Base-by-base conservation (phyloP, 371 early-diverging fungal genomes). In the Mortierella sp. region DNA sequence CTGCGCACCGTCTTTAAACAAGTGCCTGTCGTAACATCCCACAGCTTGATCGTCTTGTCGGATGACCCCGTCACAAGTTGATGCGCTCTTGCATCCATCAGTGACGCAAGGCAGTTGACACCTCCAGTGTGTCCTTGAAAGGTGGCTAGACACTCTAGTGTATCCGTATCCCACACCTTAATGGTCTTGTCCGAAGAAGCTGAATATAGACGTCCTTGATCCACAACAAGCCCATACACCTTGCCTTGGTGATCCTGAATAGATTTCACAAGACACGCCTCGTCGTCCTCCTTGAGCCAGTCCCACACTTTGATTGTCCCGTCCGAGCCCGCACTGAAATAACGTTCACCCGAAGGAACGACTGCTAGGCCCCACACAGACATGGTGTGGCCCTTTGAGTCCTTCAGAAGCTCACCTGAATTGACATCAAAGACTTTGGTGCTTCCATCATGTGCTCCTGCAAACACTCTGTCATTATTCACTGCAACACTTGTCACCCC, bases 351-450 rank as follows among this genome's bases (percentile, higher is more conserved):
- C 11, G 67, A 64, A 4, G 79, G 78, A 57, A 81, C 66, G 1
- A 86, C 80, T 0, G 88, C 88, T 30, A 90, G 62, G 28, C 87
- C 83, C 90, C 90, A 90, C 5, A 90, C 90, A 17, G 87, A 87
- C 48, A 88, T 82, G n/a, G 75, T 72, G 59, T 90, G 90, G 2
- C 82, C 86, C 28, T 76, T 56, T 26, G 81, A 53, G 21, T 79
- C 73, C 56, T 80, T 69, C 21, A 80, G 41, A 14, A 84, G 54
- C 24, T 60, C 42, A 0, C 87, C 87, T 9, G 84, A 61, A 21
- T 85, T 79, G 32, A 81, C 76, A 59, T 84, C 78, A 57, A 87
- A 86, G 2, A 87, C 84, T 53, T 87, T 84, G 24, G 85, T 83
- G 21, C 76, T 76, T 0, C 90, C 90, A 71, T 90, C 88, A 64